Evolutionary conservation across 768 basidiomycete species (phyloP).

Genomic region (Tylopilus sp.): DNA sequence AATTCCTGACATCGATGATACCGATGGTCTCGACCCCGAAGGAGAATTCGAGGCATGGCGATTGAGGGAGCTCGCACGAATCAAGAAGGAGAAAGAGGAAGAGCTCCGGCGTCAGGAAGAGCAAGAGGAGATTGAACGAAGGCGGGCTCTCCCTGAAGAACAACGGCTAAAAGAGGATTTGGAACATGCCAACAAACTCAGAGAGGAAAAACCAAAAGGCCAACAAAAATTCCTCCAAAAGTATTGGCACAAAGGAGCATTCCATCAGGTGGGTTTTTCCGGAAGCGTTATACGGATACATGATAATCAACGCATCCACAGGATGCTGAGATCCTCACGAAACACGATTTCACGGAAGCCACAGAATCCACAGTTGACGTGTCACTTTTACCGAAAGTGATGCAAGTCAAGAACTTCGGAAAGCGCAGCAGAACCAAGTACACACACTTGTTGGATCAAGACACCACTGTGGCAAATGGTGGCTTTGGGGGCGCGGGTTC

Average conservation of each 20-base stretch:
- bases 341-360: conserved; percentile 85
- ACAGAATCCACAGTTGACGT: conserved; percentile 89
- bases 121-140: conserved; percentile 85
- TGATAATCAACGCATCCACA: conserved; percentile 31
- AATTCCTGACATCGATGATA: conserved; percentile 89
- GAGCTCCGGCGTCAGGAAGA: conserved; percentile 79
- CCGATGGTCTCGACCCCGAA: conserved; percentile 86
- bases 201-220: conserved; percentile 89
- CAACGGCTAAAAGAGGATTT: conserved; percentile 90
- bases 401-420: conserved; percentile 96
- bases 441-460: conserved; percentile 93
- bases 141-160: conserved; percentile 90
- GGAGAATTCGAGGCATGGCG: conserved; percentile 97
- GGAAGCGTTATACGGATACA: not conserved
- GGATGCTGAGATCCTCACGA: conserved; percentile 85
- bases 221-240: conserved; percentile 93
- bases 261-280: conserved; percentile 73
- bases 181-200: conserved; percentile 74
- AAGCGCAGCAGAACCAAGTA: conserved; percentile 93
- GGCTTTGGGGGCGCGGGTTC: conserved; percentile 63
- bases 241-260: conserved; percentile 99
- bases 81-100: conserved; percentile 92
- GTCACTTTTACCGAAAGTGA: conserved; percentile 84
- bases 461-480: conserved; percentile 65
- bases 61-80: conserved; percentile 85